phyloP scores from a whole-genome alignment of 345 rosid genomes.

The Eucalyptus urophylla region DNA sequence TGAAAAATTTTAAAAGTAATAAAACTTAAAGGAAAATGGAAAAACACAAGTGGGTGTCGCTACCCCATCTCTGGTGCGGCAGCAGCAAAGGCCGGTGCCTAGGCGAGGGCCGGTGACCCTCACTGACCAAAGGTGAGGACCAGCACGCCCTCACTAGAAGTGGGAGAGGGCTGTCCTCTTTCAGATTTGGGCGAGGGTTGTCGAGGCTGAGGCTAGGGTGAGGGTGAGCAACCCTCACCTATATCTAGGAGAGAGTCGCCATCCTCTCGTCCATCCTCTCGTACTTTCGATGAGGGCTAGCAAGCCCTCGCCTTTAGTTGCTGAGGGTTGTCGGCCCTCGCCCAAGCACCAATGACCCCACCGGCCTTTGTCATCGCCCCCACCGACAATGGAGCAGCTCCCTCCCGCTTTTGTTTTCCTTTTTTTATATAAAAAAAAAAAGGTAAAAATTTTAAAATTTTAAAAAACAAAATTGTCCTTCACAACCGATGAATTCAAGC shows the following conservation, averaged over 20 bases:
- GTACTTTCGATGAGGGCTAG: no score
- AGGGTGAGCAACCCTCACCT: no score
- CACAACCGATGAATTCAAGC: accelerated
- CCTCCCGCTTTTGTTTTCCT: accelerated
- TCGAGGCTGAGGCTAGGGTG: accelerated
- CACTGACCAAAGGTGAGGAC: no score
- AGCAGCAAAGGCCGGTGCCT: accelerated
- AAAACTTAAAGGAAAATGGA: no score
- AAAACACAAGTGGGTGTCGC: no score
- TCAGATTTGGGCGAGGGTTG: no score
- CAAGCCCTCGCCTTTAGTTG: accelerated
- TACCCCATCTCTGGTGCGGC: accelerated
- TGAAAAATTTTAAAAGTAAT: no score
- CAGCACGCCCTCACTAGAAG: accelerated
- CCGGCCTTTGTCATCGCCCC: accelerated
- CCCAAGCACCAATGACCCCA: accelerated
- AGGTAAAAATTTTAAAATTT: no score
- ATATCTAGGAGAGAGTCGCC: accelerated
- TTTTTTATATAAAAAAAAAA: no score
- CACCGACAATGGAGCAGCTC: accelerated
- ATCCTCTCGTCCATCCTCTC: no score
- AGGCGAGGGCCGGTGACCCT: accelerated
- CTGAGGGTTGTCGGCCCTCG: accelerated
- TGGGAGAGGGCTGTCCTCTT: no score
- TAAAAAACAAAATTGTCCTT: no score